phyloP scores from a whole-genome alignment of 2,329 filamentous ascomycete species.

The Fusarium annulatum region DNA sequence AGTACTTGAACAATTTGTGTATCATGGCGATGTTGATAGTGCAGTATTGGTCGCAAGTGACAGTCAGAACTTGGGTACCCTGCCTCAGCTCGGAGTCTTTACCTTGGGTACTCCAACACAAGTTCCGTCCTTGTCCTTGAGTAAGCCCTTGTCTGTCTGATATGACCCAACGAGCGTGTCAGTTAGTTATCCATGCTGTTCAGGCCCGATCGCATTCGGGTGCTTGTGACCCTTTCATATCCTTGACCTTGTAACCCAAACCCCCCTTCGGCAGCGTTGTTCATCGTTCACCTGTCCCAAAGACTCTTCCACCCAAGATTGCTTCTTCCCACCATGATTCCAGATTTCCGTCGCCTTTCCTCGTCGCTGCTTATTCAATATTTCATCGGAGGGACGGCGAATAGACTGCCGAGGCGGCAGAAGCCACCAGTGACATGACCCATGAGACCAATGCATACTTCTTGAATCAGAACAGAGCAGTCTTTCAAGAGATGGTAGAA shows the following conservation, averaged over 20 bases:
- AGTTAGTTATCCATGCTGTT: not conserved
- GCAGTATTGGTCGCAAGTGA: not conserved
- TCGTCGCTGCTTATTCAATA: not conserved
- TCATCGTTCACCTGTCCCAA: not conserved
- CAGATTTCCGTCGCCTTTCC: not conserved
- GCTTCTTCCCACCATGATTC: not conserved
- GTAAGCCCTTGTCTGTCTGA: not conserved
- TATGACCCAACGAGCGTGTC: not conserved
- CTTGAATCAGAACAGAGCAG: not conserved
- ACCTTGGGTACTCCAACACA: not conserved
- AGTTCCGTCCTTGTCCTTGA: not conserved
- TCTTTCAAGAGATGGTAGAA: not conserved
- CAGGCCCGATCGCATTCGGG: not conserved
- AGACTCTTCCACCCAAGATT: not conserved
- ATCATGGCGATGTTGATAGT: not conserved
- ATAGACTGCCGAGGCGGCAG: not conserved
- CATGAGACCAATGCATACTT: not conserved
- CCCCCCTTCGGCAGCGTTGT: not conserved
- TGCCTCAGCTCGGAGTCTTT: not conserved
- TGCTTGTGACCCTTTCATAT: not conserved
- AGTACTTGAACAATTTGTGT: constrained; percentile 28
- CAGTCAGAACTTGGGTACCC: not conserved
- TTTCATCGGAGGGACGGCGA: not conserved
- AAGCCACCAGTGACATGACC: not conserved
- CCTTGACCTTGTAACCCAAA: not conserved